Conservation (phyloP, 1,139 yeast genomes). For the Yamadazyma diddensiae region DNA sequence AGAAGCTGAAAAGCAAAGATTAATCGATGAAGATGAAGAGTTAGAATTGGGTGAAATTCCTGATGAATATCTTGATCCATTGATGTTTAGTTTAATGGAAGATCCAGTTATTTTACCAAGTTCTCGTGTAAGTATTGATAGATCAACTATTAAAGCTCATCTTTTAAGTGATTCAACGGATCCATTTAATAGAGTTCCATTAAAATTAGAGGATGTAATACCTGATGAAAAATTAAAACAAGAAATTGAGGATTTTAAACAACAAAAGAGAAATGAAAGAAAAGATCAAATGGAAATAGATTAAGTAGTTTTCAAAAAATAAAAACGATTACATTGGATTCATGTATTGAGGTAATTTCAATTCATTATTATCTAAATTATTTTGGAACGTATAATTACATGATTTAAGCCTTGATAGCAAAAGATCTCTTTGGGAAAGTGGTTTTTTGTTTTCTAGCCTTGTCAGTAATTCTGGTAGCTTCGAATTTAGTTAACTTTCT, state of each 20-base stretch:
- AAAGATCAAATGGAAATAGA: conserved; percentile 13
- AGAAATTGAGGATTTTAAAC: conserved; percentile 59
- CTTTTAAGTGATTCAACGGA: conserved; percentile 91
- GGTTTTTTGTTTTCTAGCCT: conserved; percentile 86
- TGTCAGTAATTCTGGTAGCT: conserved; percentile 76
- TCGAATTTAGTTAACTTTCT: conserved; percentile 91
- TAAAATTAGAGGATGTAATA: conserved; percentile 81
- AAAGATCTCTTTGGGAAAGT: conserved; percentile 99
- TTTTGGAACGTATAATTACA: conserved; percentile 10
- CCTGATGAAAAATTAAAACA: conserved; percentile 68
- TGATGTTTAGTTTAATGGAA: conserved; percentile 92
- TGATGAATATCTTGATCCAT: conserved; percentile 94
- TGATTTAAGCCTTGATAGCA: conserved; percentile 93
- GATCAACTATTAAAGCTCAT: conserved; percentile 91
- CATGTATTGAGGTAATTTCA: conserved; percentile 2
- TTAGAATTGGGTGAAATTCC: conserved; percentile 90
- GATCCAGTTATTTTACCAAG: conserved; percentile 93
- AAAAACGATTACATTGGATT: not conserved
- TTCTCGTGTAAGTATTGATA: conserved; percentile 79
- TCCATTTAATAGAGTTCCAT: conserved; percentile 93
- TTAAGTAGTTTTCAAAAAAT: not conserved
- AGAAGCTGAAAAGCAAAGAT: conserved; percentile 58
- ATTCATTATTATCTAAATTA: conserved; percentile 9
- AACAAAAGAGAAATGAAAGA: conserved; percentile 21
- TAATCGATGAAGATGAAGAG: conserved; percentile 76